Evolutionary conservation across 495 filamentous ascomycete species (phyloP).

Genomic region (Tirmania nivea): DNA sequence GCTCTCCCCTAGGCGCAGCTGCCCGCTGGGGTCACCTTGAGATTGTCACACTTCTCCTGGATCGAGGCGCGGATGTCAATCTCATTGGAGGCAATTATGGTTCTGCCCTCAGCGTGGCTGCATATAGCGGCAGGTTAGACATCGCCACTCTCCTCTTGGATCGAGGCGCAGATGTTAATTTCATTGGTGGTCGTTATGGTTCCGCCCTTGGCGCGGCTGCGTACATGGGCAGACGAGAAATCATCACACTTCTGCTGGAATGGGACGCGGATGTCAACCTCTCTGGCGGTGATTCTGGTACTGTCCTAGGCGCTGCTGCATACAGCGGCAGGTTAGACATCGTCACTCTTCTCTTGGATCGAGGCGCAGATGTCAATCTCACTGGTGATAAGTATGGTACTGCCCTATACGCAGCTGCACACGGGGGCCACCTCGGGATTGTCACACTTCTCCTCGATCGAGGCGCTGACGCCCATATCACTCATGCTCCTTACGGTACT

Average conservation of each 20-base stretch:
- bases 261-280: too few relatives aligned
- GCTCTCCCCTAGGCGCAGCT: slow-evolving; percentile 12
- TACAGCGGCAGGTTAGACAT: too few relatives aligned
- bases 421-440: neutral
- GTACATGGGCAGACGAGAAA: too few relatives aligned
- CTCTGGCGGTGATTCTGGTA: too few relatives aligned
- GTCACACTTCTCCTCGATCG: slow-evolving; percentile 11
- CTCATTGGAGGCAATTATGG: neutral
- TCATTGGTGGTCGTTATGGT: too few relatives aligned
- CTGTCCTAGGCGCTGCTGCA: too few relatives aligned
- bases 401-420: slow-evolving; percentile 11
- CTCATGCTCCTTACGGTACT: neutral
- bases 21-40: slow-evolving; percentile 2
- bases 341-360: neutral
- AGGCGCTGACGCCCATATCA: slow-evolving; percentile 11
- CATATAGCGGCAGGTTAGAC: too few relatives aligned
- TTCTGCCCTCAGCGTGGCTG: neutral
- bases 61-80: slow-evolving; percentile 11
- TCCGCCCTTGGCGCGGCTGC: too few relatives aligned
- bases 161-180: too few relatives aligned
- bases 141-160: neutral
- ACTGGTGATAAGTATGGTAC: slow-evolving; percentile 6
- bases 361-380: slow-evolving; percentile 17
- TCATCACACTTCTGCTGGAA: too few relatives aligned
- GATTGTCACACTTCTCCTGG: slow-evolving; percentile 9